Percentiles rank a stretch among this genome's conserved stretches.
Evolutionary conservation across 768 basidiomycete species (phyloP).

Genomic region (Boletus huronensis): DNA sequence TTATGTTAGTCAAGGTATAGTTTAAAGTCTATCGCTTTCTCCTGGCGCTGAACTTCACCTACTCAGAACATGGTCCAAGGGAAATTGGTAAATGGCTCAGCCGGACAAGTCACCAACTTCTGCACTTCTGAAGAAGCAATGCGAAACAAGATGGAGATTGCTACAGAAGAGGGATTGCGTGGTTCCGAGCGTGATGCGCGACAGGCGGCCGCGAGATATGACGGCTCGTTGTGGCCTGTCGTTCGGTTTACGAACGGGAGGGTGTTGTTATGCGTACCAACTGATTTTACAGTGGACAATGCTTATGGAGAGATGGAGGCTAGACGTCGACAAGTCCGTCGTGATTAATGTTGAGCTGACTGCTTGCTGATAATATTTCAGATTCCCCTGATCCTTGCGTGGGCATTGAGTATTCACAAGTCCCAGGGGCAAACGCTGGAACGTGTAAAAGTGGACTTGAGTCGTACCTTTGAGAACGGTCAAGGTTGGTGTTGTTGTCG

Average conservation of each 20-base stretch:
- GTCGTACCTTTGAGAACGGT: slow-evolving; percentile 74
- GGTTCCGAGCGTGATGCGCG: slow-evolving; percentile 26
- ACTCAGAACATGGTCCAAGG: slow-evolving; percentile 67
- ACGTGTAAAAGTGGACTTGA: slow-evolving; percentile 76
- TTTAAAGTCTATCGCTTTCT: neutral
- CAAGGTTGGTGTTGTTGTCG: slow-evolving; percentile 47
- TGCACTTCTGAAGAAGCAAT: slow-evolving; percentile 41
- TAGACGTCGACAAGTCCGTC: slow-evolving; percentile 50
- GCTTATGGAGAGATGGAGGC: slow-evolving; percentile 58
- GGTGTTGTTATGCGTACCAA: slow-evolving; percentile 47
- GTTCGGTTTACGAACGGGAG: slow-evolving; percentile 54
- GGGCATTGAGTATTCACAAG: slow-evolving; percentile 88
- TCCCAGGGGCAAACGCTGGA: slow-evolving; percentile 88
- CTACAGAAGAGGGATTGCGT: slow-evolving; percentile 32
- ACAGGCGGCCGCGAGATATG: slow-evolving; percentile 16
- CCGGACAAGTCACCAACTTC: slow-evolving; percentile 54
- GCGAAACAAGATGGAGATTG: slow-evolving; percentile 36
- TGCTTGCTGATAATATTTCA: slow-evolving; percentile 27
- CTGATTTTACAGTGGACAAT: slow-evolving; percentile 63
- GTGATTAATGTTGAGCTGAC: neutral
- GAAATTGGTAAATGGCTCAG: slow-evolving; percentile 64
- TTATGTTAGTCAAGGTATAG: slow-evolving; percentile 72
- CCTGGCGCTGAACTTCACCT: neutral
- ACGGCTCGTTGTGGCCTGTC: slow-evolving; percentile 50
- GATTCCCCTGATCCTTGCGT: slow-evolving; percentile 69